Evolutionary conservation across 768 basidiomycete species (phyloP).

Genomic region (Lactarius sp.): DNA sequence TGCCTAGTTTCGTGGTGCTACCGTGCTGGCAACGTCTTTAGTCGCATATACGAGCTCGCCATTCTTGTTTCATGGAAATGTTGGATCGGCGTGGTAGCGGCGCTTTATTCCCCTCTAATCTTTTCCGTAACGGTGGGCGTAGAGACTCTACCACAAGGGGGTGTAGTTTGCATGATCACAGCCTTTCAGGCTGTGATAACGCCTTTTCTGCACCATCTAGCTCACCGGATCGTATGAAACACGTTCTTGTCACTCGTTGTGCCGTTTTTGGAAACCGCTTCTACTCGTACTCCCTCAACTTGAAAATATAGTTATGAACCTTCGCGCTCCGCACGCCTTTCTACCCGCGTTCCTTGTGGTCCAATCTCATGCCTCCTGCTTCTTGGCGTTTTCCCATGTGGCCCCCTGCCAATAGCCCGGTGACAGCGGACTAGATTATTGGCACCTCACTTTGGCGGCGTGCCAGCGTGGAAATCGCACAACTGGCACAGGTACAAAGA

Average conservation of each 20-base stretch:
- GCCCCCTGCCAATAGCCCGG: background rate
- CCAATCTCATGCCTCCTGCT: too few relatives aligned
- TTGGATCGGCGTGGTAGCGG: too few relatives aligned
- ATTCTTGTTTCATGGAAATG: background rate
- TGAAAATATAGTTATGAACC: background rate
- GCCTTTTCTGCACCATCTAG: background rate
- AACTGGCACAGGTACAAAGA: constrained; percentile 13
- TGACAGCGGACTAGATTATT: constrained; percentile 2
- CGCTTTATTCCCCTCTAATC: too few relatives aligned
- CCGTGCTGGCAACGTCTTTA: background rate
- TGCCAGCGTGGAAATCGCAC: constrained; percentile 18
- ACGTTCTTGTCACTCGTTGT: background rate
- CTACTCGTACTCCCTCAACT: constrained; percentile 4
- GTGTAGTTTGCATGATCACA: background rate
- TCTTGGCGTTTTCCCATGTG: constrained; percentile 1
- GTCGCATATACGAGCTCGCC: background rate
- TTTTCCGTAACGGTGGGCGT: background rate
- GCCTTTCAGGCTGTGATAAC: constrained; percentile 1
- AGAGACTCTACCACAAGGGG: too few relatives aligned
- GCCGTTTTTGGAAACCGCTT: background rate
- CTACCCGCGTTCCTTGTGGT: background rate
- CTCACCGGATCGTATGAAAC: constrained; percentile 18
- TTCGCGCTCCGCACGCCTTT: background rate
- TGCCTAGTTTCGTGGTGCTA: background rate
- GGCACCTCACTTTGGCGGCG: background rate